Percentiles rank a stretch among this genome's conserved stretches.
phyloP scores from a whole-genome alignment of 2,329 filamentous ascomycete genomes.

The Aquanectria penicillioides region DNA sequence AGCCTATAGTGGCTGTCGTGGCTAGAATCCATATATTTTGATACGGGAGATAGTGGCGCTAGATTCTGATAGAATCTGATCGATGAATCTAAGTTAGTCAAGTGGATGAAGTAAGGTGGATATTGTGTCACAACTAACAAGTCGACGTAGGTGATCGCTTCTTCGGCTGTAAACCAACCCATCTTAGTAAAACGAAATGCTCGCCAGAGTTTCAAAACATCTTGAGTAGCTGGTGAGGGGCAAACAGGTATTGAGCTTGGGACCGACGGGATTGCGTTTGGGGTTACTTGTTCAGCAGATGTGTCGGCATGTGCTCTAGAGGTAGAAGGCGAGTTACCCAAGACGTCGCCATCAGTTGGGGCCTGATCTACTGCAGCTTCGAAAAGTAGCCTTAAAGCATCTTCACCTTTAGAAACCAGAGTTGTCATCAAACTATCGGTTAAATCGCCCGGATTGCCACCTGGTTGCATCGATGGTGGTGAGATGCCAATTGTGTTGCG shows the following conservation, averaged over 20 bases:
- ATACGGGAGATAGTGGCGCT: conserved; percentile 55
- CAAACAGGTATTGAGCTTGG: background rate
- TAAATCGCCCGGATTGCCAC: background rate
- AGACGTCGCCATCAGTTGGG: background rate
- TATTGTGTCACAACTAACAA: conserved; percentile 46
- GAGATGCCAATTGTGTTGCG: background rate
- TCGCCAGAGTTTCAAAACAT: conserved; percentile 27
- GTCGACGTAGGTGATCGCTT: conserved; percentile 63
- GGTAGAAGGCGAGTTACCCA: background rate
- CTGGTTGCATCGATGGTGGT: background rate
- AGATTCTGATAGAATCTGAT: conserved; percentile 26
- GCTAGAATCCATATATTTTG: conserved; percentile 59
- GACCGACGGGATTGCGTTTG: no score
- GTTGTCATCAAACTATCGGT: conserved; percentile 50
- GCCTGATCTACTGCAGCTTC: conserved; percentile 48
- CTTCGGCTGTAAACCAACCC: conserved; percentile 65
- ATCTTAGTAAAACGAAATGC: conserved; percentile 60
- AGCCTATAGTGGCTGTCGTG: conserved; percentile 59
- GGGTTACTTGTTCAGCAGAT: background rate
- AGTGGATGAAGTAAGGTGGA: no score
- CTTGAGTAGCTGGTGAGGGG: background rate
- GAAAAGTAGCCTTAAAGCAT: conserved; percentile 62
- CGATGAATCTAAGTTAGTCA: no score
- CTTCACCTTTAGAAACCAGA: conserved; percentile 63
- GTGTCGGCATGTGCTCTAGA: background rate